Base-by-base conservation (phyloP, 2,329 filamentous ascomycete genomes). In the Tolypocladium album region DNA sequence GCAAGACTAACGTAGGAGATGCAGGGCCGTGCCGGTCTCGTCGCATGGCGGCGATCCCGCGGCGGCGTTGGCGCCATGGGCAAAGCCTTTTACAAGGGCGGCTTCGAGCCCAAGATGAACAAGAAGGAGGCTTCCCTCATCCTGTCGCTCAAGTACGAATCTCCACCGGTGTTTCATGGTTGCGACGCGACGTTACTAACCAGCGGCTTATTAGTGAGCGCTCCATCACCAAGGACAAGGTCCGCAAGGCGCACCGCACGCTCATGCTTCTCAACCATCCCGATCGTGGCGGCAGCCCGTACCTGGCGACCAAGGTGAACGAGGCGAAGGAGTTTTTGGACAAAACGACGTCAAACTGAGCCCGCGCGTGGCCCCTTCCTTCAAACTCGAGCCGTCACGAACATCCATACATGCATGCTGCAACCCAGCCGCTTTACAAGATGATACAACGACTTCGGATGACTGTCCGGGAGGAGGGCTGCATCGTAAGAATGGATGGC, bases 191-290 rank as follows among this genome's bases (percentile, higher is more conserved):
- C 36, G 38, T 61, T 42, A 4, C 60, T 66, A 63, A 65, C 58
- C 36, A 22, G 56, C 56, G 56, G 13, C 52, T 61, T 60, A 15
- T 63, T 63, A 97, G 92, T 64, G 94, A 99, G 77, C 85, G 92
- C 63, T 85, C 87, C 67, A 73, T 97, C 63, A 94, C 88, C 61
- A 96, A 95, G 76, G 93, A 97, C 55, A 94, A 96, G 72, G 81
- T 99, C 68, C 90, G 94, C 72, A 97, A 97, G 78, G 91, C 92
- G 67, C 94, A 99, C 77, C 88, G 94, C 64, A 91, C 88, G 59
- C 85, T 97, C 66, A 99, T 99, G 93, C 85, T 99, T 60, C 81
- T 96, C 65, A 99, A 99, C 81, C 94, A 99, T 75, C 94, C 94
- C 64, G 94, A 99, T 81, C 89, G 94, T 71, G 94, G 94, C 65